Evolutionary conservation across 2,329 filamentous ascomycete genomes (phyloP).

Genomic region (Alternaria infectoria): DNA sequence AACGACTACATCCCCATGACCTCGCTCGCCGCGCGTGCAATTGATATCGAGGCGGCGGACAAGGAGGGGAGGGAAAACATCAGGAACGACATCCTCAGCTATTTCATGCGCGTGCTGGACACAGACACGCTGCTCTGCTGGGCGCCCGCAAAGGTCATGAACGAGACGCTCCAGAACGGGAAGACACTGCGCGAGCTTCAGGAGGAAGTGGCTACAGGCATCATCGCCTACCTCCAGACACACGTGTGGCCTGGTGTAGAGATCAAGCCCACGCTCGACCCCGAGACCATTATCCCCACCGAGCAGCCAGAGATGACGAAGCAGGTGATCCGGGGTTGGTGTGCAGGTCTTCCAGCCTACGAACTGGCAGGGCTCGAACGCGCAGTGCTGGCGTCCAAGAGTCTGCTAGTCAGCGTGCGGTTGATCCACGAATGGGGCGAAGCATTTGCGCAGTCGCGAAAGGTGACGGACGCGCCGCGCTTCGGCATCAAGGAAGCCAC

Average conservation of each 20-base stretch:
- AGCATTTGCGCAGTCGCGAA: constrained; percentile 64
- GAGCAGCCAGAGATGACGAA: constrained; percentile 76
- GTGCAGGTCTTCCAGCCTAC: constrained; percentile 72
- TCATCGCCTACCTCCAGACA: constrained; percentile 73
- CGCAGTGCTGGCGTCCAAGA: constrained; percentile 84
- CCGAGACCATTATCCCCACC: constrained; percentile 76
- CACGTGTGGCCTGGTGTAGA: constrained; percentile 84
- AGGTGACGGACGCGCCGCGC: constrained; percentile 43
- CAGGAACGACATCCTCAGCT: constrained; percentile 68
- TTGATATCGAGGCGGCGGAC: constrained; percentile 80
- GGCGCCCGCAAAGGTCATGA: constrained; percentile 65
- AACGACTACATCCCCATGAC: constrained; percentile 91
- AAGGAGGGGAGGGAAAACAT: constrained; percentile 57
- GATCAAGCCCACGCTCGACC: constrained; percentile 81
- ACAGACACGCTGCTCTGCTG: constrained; percentile 95
- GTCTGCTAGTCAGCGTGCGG: constrained; percentile 76
- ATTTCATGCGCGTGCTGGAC: constrained; percentile 82
- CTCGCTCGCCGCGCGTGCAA: constrained; percentile 79
- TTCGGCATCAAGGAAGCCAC: constrained; percentile 88
- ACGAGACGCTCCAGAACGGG: constrained; percentile 53
- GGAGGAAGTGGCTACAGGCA: constrained; percentile 69
- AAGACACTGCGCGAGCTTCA: constrained; percentile 74
- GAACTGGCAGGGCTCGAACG: constrained; percentile 89
- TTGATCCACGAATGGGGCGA: constrained; percentile 88
- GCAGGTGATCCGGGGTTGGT: constrained; percentile 79